Conservation (phyloP, 1,284 basidiomycete species). For the Quambalaria eucalypti region DNA sequence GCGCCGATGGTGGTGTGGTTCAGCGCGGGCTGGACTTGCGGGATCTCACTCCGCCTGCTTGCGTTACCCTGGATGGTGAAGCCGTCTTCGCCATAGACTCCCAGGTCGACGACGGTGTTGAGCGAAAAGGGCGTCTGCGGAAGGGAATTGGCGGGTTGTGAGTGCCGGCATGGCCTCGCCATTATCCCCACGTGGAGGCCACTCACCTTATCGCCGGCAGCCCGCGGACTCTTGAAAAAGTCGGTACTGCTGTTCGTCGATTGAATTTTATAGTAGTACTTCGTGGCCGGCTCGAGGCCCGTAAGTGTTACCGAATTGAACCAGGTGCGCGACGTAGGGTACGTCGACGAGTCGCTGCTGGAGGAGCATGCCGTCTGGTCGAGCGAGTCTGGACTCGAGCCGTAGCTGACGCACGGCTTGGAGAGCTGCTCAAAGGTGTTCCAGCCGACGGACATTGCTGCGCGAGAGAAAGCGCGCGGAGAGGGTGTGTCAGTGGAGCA, state of each 20-base stretch:
- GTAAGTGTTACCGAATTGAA: slow-evolving; percentile 20
- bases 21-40: slow-evolving; percentile 5
- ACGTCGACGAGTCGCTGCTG: slow-evolving; percentile 23
- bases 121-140: slow-evolving; percentile 8
- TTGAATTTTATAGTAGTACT: slow-evolving; percentile 29
- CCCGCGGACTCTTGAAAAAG: slow-evolving; percentile 2
- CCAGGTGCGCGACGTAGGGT: slow-evolving; percentile 27
- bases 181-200: too few relatives aligned
- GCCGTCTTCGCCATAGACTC: slow-evolving; percentile 7
- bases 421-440: slow-evolving; percentile 20
- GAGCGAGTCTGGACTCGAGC: slow-evolving; percentile 8
- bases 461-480: not conserved
- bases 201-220: slow-evolving; percentile 8
- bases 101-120: slow-evolving; percentile 6
- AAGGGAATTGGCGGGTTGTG: too few relatives aligned
- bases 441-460: slow-evolving; percentile 26
- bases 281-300: slow-evolving; percentile 17
- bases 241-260: slow-evolving; percentile 14
- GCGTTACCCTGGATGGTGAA: slow-evolving; percentile 4
- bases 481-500: not conserved
- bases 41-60: slow-evolving; percentile 6
- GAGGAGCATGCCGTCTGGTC: slow-evolving; percentile 11
- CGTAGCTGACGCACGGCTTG: slow-evolving; percentile 21
- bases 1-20: slow-evolving; percentile 11
- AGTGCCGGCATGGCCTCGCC: too few relatives aligned